A percentile compares a stretch with the other conserved stretches of the same genome.
Evolutionary conservation across 177 flowering plant species (phyloP).

Genomic region (Vitis hybrid): DNA sequence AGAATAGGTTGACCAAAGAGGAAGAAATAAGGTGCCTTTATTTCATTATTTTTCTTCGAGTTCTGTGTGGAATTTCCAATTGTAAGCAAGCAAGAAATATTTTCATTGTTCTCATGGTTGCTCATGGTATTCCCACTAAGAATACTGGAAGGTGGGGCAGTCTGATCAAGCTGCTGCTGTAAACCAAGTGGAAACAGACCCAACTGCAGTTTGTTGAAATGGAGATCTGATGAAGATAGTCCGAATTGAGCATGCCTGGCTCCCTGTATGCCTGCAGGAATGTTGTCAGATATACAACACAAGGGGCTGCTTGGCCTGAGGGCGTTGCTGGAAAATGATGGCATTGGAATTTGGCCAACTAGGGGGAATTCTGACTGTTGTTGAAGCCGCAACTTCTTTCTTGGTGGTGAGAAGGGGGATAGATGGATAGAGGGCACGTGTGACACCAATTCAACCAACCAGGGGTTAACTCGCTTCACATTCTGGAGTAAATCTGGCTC

Average conservation of each 20-base stretch:
- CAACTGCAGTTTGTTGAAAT: slow-evolving; percentile 30
- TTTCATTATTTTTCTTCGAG: slow-evolving; percentile 17
- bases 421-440: slow-evolving; percentile 37
- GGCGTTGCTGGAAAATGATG: slow-evolving; percentile 28
- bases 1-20: slow-evolving; percentile 54
- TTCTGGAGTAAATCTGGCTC: slow-evolving; percentile 62
- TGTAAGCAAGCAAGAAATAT: slow-evolving; percentile 33
- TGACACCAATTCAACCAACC: slow-evolving; percentile 57
- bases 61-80: slow-evolving; percentile 23
- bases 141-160: slow-evolving; percentile 13
- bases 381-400: slow-evolving; percentile 50
- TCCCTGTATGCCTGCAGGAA: slow-evolving; percentile 67
- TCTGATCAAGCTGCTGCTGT: slow-evolving; percentile 19
- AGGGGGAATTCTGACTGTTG: slow-evolving; percentile 29
- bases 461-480: slow-evolving; percentile 55
- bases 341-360: slow-evolving; percentile 27
- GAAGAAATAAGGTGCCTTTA: slow-evolving; percentile 30
- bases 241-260: slow-evolving; percentile 64
- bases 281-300: slow-evolving; percentile 29
- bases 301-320: slow-evolving; percentile 31
- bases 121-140: slow-evolving; percentile 1
- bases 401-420: slow-evolving; percentile 44
- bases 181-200: slow-evolving; percentile 27
- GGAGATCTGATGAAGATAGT: slow-evolving; percentile 29
- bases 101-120: slow-evolving; percentile 12